These are phyloP conservation scores for Neurospora tetrasperma DNA, from an alignment of 495 filamentous ascomycete genomes.

Conservation along the genomic window DNA sequence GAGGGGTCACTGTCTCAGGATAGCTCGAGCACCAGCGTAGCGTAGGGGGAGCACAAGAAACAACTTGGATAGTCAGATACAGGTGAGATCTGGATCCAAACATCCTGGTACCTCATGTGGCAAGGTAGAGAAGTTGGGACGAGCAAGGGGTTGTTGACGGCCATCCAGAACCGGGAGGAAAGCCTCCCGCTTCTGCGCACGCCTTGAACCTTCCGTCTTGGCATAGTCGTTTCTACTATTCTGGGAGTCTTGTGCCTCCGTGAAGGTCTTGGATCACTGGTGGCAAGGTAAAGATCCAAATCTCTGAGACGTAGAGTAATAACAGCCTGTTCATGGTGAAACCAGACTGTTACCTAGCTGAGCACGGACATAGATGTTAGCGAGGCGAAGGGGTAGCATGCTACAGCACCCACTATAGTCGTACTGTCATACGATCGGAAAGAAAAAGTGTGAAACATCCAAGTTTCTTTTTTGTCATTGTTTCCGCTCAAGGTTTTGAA, in stretches of 20 bases:
- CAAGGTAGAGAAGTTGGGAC: not conserved
- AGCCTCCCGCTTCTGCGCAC: not conserved
- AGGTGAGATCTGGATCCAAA: not conserved
- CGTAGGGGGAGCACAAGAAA: not conserved
- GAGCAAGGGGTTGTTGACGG: not conserved
- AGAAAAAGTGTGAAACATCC: not conserved
- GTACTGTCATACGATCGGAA: not conserved
- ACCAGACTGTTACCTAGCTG: not conserved
- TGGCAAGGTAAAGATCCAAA: not conserved
- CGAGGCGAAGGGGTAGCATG: not conserved
- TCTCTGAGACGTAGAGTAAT: not conserved
- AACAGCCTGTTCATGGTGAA: not conserved
- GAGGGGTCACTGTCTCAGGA: constrained; percentile 5
- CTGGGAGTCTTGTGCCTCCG: not conserved
- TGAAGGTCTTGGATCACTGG: not conserved
- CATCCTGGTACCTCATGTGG: not conserved
- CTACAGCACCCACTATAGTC: not conserved
- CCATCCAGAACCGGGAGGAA: not conserved
- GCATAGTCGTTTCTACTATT: not conserved
- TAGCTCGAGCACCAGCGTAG: not conserved
- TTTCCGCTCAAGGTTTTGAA: not conserved
- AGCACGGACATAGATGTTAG: not conserved
- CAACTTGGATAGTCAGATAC: not conserved
- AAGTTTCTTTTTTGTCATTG: not conserved
- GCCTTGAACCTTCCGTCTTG: constrained; percentile 14